Conservation (phyloP, 352 stramenopile genomes). For the Phytopythium mirpurense region DNA sequence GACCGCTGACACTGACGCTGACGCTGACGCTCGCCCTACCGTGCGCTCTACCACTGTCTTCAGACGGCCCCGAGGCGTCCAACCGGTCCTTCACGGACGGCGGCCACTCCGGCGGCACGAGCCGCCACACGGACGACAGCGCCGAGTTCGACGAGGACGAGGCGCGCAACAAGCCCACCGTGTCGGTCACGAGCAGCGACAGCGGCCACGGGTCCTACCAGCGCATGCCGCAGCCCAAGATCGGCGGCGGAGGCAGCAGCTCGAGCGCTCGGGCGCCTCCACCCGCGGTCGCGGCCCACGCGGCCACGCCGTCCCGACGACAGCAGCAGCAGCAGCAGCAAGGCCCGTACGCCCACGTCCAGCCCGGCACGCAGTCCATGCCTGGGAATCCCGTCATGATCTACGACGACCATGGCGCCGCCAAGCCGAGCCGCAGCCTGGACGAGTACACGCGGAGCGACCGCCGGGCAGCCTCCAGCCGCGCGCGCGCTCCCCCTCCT, state of each 20-base stretch:
- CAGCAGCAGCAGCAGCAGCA: slow-evolving; percentile 13
- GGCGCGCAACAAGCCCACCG: slow-evolving; percentile 1
- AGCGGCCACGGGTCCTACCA: slow-evolving; percentile 16
- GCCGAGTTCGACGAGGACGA: slow-evolving; percentile 13
- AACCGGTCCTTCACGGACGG: slow-evolving; percentile 14
- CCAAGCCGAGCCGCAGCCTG: slow-evolving; percentile 18
- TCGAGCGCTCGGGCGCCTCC: too few species aligned
- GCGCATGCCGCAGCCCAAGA: slow-evolving; percentile 18
- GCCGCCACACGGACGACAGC: slow-evolving; percentile 28
- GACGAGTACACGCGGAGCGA: slow-evolving; percentile 10
- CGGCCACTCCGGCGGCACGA: slow-evolving; percentile 17
- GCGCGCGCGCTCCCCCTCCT: not conserved
- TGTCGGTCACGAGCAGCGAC: slow-evolving; percentile 19
- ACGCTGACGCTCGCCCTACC: not conserved
- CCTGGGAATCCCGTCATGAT: slow-evolving; percentile 19
- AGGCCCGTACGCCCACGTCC: slow-evolving; percentile 8
- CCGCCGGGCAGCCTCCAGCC: not conserved
- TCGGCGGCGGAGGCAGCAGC: slow-evolving; percentile 5
- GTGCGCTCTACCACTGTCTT: not conserved
- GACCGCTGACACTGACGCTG: too few species aligned
- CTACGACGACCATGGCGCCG: slow-evolving; percentile 10
- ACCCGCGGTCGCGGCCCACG: not conserved
- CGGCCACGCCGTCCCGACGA: slow-evolving; percentile 7
- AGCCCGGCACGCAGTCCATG: slow-evolving; percentile 18
- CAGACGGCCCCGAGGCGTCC: slow-evolving; percentile 14